phyloP scores from a whole-genome alignment of 306 rosid genomes.

The Inga laurina region DNA sequence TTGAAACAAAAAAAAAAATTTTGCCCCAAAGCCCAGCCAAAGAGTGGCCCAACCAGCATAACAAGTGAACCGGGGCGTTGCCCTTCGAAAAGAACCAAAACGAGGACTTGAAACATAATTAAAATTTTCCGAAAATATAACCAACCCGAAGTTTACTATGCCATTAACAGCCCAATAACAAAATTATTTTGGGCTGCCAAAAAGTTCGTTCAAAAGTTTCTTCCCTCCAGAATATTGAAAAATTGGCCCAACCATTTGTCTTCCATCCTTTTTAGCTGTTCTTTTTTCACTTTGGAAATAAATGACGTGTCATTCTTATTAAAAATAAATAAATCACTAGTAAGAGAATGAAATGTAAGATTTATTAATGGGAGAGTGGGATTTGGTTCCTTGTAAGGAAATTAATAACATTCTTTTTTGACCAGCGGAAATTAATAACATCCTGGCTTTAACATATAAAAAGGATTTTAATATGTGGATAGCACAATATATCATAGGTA shows the following conservation, averaged over 20 bases:
- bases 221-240: neutral
- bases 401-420: too few relatives aligned
- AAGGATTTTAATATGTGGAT: neutral
- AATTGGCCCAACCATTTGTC: neutral
- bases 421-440: too few relatives aligned
- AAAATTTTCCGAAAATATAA: too few relatives aligned
- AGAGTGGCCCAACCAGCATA: too few relatives aligned
- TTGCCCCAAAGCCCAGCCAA: too few relatives aligned
- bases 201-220: too few relatives aligned
- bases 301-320: neutral
- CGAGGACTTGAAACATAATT: neutral
- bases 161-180: neutral
- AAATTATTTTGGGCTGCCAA: too few relatives aligned
- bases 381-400: neutral
- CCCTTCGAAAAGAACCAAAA: too few relatives aligned
- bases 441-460: neutral
- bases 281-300: too few relatives aligned
- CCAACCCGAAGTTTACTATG: neutral
- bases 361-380: neutral
- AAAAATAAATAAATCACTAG: neutral
- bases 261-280: neutral
- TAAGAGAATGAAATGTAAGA: neutral
- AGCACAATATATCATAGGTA: neutral
- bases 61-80: too few relatives aligned
- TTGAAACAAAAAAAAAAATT: too few relatives aligned